Evolutionary conservation across 805 yeast species (phyloP), one percentile per base, ranked within the genome.

Genomic region (Pichia membranifaciens): DNA sequence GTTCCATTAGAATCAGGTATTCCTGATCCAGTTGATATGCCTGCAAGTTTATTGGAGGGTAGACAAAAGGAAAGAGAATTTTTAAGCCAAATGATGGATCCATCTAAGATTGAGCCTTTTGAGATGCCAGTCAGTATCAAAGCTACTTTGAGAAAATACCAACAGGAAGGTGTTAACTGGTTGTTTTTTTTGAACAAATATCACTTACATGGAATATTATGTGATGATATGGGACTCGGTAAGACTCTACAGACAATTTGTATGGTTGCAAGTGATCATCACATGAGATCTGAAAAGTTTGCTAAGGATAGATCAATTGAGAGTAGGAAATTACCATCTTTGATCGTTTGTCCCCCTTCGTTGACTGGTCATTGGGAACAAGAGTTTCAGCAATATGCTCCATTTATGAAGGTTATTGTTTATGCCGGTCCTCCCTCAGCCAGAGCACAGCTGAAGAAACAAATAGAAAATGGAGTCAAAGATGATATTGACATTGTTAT

Each of bases 141-240:
- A 52, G 99, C 99, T 0, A 87, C 95, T 1, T 73, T 93, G 53
- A 79, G 99, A 62, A 85, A 87, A 53, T 93, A 93, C 62, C 99
- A 93, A 68, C 98, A 93, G 64, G 98, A 93, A 51, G 99, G 99
- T 66, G 95, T 93, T 34, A 93, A 91, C 63, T 93, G 99, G 99
- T 73, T 93, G 45, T 96, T 96, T 8, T 93, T 93, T 61, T 74
- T 93, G 59, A 93, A 93, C 69, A 87, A 87, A 59, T 93, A 93
- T 62, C 96, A 91, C 64, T 71, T 93, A 45, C 99, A 93, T 68
- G 99, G 99, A 45, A 91, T 93, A 59, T 72, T 93, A 42, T 93
- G 99, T 79, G 99, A 93, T 64, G 99, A 93, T 79, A 93, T 93
- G 99, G 99, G 99, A 6, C 74, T 93, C 28, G 99, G 99, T 44